Conservation (phyloP, 208 protist genomes). For the Zelonia costaricensis region DNA sequence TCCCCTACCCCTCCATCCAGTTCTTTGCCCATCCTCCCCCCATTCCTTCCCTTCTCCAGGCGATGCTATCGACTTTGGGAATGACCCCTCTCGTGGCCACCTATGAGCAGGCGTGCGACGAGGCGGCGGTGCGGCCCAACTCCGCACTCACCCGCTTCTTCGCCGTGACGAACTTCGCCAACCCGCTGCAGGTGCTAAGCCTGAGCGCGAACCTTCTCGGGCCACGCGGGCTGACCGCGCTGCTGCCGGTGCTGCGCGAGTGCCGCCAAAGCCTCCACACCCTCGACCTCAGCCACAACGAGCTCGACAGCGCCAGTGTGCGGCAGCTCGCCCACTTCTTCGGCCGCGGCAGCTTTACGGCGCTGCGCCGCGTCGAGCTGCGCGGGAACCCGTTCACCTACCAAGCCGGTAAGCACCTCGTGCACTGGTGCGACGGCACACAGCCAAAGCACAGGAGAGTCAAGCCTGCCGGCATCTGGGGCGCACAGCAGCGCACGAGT, state of each 20-base stretch:
- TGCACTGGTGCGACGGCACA: constrained; percentile 45
- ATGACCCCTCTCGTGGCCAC: constrained; percentile 6
- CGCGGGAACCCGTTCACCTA: constrained; percentile 67
- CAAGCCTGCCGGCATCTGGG: neutral
- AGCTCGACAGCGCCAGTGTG: constrained; percentile 41
- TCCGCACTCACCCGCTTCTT: constrained; percentile 19
- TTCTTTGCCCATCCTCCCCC: neutral
- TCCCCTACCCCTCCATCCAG: too few relatives aligned
- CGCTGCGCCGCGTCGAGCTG: constrained; percentile 50
- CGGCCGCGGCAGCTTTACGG: constrained; percentile 31
- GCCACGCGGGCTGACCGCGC: constrained; percentile 37
- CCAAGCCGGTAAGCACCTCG: constrained; percentile 55
- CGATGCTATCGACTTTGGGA: neutral
- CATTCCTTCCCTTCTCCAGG: neutral
- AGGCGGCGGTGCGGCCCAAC: constrained; percentile 14
- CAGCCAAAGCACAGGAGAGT: neutral
- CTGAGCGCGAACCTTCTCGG: constrained; percentile 52
- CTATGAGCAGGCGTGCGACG: constrained; percentile 29
- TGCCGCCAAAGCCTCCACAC: constrained; percentile 45
- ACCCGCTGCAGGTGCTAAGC: constrained; percentile 33
- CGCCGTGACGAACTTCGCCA: neutral
- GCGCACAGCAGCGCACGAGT: neutral
- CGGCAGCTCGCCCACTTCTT: constrained; percentile 17
- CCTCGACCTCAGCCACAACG: constrained; percentile 52
- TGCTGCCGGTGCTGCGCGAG: constrained; percentile 30